phyloP scores from a whole-genome alignment of 2,329 filamentous ascomycete species.

The Diaporthe ampelina region DNA sequence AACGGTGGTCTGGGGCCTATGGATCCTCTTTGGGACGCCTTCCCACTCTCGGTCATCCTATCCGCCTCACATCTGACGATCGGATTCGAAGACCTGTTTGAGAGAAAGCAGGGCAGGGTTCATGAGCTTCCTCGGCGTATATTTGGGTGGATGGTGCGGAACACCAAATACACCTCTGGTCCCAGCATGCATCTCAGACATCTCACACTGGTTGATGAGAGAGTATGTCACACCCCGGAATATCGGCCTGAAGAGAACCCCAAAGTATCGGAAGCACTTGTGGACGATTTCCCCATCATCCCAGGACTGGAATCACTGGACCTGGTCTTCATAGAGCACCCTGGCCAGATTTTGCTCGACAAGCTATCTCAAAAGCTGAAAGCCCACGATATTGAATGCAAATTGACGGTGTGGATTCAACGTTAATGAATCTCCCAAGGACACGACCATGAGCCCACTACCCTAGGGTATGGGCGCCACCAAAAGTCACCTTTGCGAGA shows the following conservation, averaged over 20 bases:
- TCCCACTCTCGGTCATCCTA: not conserved
- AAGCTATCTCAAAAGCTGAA: not conserved
- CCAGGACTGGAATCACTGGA: not conserved
- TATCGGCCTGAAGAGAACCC: not conserved
- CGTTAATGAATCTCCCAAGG: too few species aligned
- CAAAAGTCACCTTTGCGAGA: not conserved
- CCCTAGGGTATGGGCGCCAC: too few species aligned
- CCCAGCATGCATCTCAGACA: not conserved
- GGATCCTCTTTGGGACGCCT: not conserved
- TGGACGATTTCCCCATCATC: not conserved
- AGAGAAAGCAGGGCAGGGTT: accelerated
- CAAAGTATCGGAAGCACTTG: too few species aligned
- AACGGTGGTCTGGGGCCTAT: not conserved
- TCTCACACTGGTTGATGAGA: not conserved
- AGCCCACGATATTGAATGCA: not conserved
- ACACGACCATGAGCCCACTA: too few species aligned
- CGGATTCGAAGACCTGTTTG: not conserved
- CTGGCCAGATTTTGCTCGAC: not conserved
- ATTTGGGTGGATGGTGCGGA: not conserved
- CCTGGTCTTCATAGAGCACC: not conserved
- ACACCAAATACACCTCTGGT: not conserved
- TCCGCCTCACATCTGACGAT: not conserved
- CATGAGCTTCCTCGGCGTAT: not conserved
- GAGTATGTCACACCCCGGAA: not conserved
- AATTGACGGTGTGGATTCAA: not conserved